A percentile compares a stretch with the other conserved stretches of the same genome.
These are phyloP conservation scores for Tricholoma terreum DNA, from an alignment of 768 basidiomycete species.

Conservation along the genomic window DNA sequence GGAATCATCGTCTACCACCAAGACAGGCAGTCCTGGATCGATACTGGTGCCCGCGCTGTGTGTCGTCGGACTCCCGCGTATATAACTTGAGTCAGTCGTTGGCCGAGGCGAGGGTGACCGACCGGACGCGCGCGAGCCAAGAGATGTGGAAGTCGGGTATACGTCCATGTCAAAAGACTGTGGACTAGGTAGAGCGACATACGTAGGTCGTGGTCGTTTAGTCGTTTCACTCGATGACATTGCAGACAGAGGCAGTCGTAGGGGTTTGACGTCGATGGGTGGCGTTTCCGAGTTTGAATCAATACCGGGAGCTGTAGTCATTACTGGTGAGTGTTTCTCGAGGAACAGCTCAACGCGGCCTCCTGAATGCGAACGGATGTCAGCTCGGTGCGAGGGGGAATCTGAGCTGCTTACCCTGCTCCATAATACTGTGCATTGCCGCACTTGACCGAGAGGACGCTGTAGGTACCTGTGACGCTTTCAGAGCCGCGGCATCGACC, in stretches of 20 bases:
- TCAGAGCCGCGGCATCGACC: constrained; percentile 28
- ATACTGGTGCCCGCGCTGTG: constrained; percentile 37
- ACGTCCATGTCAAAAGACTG: constrained; percentile 29
- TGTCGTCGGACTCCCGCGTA: constrained; percentile 37
- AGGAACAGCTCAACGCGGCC: constrained; percentile 57
- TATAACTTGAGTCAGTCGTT: constrained; percentile 36
- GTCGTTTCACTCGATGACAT: neutral
- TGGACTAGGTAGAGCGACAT: constrained; percentile 35
- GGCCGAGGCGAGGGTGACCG: constrained; percentile 29
- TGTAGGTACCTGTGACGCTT: constrained; percentile 24
- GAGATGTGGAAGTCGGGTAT: constrained; percentile 19
- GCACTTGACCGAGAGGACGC: constrained; percentile 33
- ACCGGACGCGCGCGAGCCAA: constrained; percentile 19
- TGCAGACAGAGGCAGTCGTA: constrained; percentile 4
- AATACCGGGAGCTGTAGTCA: neutral
- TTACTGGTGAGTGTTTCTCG: constrained; percentile 28
- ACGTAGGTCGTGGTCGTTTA: constrained; percentile 31
- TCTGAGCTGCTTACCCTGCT: constrained; percentile 41
- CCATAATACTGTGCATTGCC: constrained; percentile 66
- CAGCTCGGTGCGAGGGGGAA: neutral
- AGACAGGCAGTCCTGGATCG: constrained; percentile 56
- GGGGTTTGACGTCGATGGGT: neutral
- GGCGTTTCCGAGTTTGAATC: neutral
- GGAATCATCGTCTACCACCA: constrained; percentile 83
- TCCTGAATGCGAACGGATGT: constrained; percentile 30